Percentiles rank a stretch among this genome's conserved stretches.
These are phyloP conservation scores for Eragrostis curvula DNA, from an alignment of 176 grass and related monocot species.

Conservation along the genomic window DNA sequence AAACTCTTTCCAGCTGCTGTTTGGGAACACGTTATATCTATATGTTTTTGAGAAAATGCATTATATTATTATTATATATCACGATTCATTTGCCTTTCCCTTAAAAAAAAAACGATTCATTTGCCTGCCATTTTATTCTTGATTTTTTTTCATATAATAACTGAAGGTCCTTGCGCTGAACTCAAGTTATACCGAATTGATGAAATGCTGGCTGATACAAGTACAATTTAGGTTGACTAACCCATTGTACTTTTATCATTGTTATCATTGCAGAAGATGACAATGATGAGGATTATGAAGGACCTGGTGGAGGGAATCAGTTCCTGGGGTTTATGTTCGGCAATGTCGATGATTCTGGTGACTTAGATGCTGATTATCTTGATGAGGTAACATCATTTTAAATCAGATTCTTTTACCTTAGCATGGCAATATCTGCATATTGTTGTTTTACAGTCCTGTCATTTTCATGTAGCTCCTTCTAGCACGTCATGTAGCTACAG, in stretches of 20 bases:
- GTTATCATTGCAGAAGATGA: constrained; percentile 56
- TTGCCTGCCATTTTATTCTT: constrained; percentile 20
- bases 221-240: neutral
- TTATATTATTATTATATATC: neutral
- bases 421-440: neutral
- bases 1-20: constrained; percentile 2
- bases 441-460: constrained; percentile 9
- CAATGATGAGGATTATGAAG: constrained; percentile 88
- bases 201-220: constrained; percentile 13
- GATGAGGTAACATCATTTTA: constrained; percentile 64
- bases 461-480: neutral
- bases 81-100: neutral
- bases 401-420: neutral
- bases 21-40: neutral
- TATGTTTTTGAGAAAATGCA: no score
- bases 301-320: constrained; percentile 64
- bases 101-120: neutral
- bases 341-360: constrained; percentile 94
- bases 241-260: neutral
- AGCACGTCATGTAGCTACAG: neutral
- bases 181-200: neutral
- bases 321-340: constrained; percentile 98
- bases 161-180: neutral
- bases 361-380: constrained; percentile 94
- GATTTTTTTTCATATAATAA: neutral